phyloP scores from a whole-genome alignment of 331 rosid genomes.

The Rhamnella rubrinervis region DNA sequence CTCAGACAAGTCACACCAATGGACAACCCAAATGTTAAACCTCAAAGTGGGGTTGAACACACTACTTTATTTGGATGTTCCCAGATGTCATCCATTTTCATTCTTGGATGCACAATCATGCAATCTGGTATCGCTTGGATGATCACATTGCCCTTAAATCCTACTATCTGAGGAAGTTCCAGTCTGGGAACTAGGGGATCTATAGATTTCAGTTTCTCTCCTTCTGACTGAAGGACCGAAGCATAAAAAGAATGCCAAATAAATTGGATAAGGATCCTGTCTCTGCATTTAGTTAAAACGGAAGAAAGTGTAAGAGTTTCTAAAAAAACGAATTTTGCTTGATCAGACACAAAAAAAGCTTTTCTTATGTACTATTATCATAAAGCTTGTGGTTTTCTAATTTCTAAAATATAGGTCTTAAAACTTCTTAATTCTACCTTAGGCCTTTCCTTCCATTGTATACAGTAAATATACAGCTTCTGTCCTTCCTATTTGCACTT shows the following conservation, averaged over 20 bases:
- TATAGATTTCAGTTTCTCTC: background rate
- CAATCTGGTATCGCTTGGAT: too few species aligned
- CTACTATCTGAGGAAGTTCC: background rate
- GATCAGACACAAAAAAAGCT: background rate
- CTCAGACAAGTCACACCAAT: too few species aligned
- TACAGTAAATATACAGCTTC: background rate
- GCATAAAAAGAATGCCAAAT: background rate
- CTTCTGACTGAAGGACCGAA: background rate
- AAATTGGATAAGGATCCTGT: background rate
- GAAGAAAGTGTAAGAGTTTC: background rate
- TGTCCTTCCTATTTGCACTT: slow-evolving; percentile 6
- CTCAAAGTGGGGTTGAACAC: background rate
- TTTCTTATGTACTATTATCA: background rate
- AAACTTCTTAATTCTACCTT: background rate
- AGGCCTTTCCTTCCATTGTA: background rate
- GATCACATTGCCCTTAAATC: background rate
- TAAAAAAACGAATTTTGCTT: slow-evolving; percentile 1
- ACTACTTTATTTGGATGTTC: background rate
- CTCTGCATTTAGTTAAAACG: background rate
- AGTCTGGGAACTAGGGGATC: background rate
- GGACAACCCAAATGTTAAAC: background rate
- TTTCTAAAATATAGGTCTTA: background rate
- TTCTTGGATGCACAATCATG: background rate
- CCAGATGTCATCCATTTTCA: background rate
- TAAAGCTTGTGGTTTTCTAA: background rate